Evolutionary conservation across 2,329 filamentous ascomycete species (phyloP).

Genomic region (Verticillium longisporum): DNA sequence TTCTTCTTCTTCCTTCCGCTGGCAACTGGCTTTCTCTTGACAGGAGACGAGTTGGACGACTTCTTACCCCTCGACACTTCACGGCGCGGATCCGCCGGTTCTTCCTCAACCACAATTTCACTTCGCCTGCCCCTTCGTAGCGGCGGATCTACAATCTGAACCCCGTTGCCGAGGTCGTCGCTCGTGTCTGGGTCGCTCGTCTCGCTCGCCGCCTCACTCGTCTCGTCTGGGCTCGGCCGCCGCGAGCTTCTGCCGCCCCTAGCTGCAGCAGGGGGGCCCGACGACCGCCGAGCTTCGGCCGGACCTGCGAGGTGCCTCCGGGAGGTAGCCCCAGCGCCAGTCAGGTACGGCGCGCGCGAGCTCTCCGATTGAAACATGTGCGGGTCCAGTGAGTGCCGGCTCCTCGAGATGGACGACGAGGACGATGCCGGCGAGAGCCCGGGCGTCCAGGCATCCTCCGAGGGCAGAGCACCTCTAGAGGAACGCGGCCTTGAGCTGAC

Average conservation of each 20-base stretch:
- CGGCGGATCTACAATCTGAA: slow-evolving; percentile 21
- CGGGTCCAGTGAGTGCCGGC: slow-evolving; percentile 31
- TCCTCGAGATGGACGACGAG: slow-evolving; percentile 20
- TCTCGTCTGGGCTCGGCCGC: slow-evolving; percentile 22
- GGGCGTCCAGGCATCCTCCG: slow-evolving; percentile 23
- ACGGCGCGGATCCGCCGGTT: slow-evolving; percentile 19
- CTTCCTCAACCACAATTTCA: slow-evolving; percentile 31
- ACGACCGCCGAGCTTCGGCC: slow-evolving; percentile 19
- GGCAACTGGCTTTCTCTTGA: slow-evolving; percentile 31
- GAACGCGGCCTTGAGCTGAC: slow-evolving; percentile 22
- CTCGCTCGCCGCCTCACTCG: slow-evolving; percentile 27
- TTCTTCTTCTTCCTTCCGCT: slow-evolving; percentile 27
- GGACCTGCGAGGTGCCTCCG: slow-evolving; percentile 30
- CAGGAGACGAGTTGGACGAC: slow-evolving; percentile 25
- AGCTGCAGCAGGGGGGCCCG: slow-evolving; percentile 19
- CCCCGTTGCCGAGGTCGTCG: slow-evolving; percentile 27
- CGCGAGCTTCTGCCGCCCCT: slow-evolving; percentile 23
- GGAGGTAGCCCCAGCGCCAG: slow-evolving; percentile 22
- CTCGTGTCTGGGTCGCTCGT: slow-evolving; percentile 23
- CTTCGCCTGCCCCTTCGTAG: slow-evolving; percentile 22
- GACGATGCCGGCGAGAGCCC: slow-evolving; percentile 17
- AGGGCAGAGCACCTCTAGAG: slow-evolving; percentile 19
- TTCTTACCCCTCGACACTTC: slow-evolving; percentile 28
- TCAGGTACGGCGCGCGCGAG: slow-evolving; percentile 27
- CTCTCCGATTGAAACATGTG: slow-evolving; percentile 47